phyloP scores from a whole-genome alignment of 2,329 filamentous ascomycete species.

The Fusarium setosum region DNA sequence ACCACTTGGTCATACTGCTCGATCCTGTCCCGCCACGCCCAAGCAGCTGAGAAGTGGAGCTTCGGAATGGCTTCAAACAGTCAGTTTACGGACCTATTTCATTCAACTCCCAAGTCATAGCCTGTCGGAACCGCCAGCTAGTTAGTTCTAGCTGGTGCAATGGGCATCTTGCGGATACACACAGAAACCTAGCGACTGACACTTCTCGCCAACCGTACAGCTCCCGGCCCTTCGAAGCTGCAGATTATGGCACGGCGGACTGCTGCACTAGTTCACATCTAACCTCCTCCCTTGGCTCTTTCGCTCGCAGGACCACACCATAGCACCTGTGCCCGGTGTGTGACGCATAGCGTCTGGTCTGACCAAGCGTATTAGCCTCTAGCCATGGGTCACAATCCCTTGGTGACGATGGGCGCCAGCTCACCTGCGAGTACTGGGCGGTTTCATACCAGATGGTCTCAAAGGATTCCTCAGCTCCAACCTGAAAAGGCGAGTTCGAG shows the following conservation, averaged over 20 bases:
- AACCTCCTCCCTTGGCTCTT: constrained; percentile 36
- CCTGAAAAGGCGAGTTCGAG: constrained; percentile 57
- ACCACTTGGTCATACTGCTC: constrained; percentile 35
- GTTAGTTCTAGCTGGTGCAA: constrained; percentile 44
- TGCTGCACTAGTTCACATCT: constrained; percentile 34
- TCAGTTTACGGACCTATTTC: constrained; percentile 55
- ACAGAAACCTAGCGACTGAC: constrained; percentile 59
- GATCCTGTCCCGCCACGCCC: constrained; percentile 17
- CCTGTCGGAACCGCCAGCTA: constrained; percentile 58
- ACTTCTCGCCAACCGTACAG: constrained; percentile 51
- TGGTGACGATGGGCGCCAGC: constrained; percentile 62
- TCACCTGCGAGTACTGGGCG: constrained; percentile 44
- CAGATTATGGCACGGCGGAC: constrained; percentile 17
- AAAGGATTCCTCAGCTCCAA: constrained; percentile 58
- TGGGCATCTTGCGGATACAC: constrained; percentile 55
- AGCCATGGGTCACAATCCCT: constrained; percentile 55
- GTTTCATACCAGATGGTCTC: constrained; percentile 37
- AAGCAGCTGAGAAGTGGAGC: constrained; percentile 54
- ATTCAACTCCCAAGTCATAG: constrained; percentile 40
- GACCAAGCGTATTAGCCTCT: constrained; percentile 69
- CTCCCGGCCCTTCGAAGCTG: constrained; percentile 56
- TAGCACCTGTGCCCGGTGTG: constrained; percentile 56
- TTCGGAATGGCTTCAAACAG: constrained; percentile 60
- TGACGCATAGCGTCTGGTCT: constrained; percentile 59
- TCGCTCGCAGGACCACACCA: constrained; percentile 55